phyloP scores from a whole-genome alignment of 2,329 filamentous ascomycete species.

The Fusarium sp. region DNA sequence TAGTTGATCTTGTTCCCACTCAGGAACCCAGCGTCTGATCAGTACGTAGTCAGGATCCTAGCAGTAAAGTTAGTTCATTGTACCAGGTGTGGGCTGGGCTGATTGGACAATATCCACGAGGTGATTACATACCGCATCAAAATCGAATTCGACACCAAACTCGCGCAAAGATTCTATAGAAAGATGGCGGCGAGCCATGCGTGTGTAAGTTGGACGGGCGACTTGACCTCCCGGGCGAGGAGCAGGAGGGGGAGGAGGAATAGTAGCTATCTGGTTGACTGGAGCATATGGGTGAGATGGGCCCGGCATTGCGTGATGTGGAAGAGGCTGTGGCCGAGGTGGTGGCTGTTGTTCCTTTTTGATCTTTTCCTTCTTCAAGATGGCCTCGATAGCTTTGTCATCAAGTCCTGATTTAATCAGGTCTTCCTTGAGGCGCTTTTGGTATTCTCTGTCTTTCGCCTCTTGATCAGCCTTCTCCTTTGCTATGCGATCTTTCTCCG shows the following conservation, averaged over 20 bases:
- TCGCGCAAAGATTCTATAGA: slow-evolving; percentile 69
- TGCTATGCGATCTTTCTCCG: slow-evolving; percentile 57
- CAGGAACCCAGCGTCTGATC: slow-evolving; percentile 78
- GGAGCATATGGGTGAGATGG: slow-evolving; percentile 11
- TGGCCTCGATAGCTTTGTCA: slow-evolving; percentile 68
- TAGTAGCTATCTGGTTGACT: neutral
- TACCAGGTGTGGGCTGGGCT: neutral
- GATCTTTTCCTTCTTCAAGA: slow-evolving; percentile 67
- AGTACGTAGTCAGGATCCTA: slow-evolving; percentile 76
- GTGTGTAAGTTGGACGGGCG: slow-evolving; percentile 67
- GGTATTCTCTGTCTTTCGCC: slow-evolving; percentile 58
- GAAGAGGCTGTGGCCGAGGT: slow-evolving; percentile 13
- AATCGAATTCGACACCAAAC: slow-evolving; percentile 67
- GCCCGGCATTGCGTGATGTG: slow-evolving; percentile 12
- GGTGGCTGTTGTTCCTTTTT: slow-evolving; percentile 45
- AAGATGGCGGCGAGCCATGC: slow-evolving; percentile 70
- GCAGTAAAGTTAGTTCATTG: slow-evolving; percentile 47
- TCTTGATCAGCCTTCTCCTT: slow-evolving; percentile 62
- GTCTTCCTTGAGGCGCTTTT: slow-evolving; percentile 66
- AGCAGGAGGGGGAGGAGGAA: neutral
- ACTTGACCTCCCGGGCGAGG: neutral
- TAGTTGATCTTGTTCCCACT: slow-evolving; percentile 76
- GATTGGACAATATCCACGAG: neutral
- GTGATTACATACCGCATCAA: slow-evolving; percentile 62
- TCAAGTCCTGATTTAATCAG: slow-evolving; percentile 68